phyloP scores from a whole-genome alignment of 1,284 basidiomycete genomes.

The Ceratobasidium sp. region DNA sequence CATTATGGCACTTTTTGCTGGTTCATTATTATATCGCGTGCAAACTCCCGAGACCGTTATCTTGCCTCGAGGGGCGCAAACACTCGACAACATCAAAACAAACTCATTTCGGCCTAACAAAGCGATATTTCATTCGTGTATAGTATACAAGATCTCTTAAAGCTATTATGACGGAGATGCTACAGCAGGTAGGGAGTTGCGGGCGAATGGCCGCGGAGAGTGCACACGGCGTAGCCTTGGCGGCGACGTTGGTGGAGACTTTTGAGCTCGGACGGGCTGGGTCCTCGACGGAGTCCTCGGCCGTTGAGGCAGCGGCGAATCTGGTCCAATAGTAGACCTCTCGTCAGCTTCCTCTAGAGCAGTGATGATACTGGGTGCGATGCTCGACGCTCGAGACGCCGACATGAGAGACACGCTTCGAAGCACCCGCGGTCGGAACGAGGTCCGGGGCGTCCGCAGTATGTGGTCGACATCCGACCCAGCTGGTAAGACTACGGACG shows the following conservation, averaged over 20 bases:
- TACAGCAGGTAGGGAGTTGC: constrained; percentile 8
- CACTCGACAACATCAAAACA: constrained; percentile 3
- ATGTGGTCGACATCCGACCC: constrained; percentile 19
- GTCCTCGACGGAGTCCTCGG: constrained; percentile 25
- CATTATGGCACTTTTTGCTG: constrained; percentile 10
- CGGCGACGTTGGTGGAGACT: constrained; percentile 25
- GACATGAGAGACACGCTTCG: constrained; percentile 36
- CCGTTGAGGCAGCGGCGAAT: constrained; percentile 4
- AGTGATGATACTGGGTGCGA: constrained; percentile 12
- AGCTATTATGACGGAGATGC: background rate
- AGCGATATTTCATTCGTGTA: background rate
- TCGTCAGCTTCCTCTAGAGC: constrained; percentile 14
- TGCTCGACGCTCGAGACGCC: constrained; percentile 22
- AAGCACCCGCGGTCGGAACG: constrained; percentile 27
- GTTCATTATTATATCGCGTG: constrained; percentile 23
- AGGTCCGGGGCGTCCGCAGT: constrained; percentile 6
- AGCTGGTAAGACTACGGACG: constrained; percentile 19
- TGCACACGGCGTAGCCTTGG: constrained; percentile 13
- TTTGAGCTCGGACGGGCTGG: constrained; percentile 4
- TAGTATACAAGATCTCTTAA: too few relatives aligned
- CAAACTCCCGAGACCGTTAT: background rate
- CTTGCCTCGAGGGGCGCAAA: background rate
- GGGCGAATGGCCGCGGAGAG: constrained; percentile 27
- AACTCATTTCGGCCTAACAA: background rate
- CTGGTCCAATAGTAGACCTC: background rate